Conservation (phyloP, 2,329 filamentous ascomycete genomes). For the Gnomoniopsis smithogilvyi region DNA sequence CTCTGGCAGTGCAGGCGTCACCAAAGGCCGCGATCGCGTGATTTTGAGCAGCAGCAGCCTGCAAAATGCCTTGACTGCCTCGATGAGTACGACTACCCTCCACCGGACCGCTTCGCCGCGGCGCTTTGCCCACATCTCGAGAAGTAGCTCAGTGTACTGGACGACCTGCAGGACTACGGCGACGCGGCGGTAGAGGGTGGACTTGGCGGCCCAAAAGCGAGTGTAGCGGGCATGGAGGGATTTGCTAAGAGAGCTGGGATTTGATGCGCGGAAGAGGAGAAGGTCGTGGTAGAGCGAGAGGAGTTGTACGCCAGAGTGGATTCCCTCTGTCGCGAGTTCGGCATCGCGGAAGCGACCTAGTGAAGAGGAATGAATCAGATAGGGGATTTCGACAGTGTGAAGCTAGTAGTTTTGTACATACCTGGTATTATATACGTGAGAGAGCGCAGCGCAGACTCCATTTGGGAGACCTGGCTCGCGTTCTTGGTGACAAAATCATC, state of each 20-base stretch:
- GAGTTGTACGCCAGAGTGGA: conserved; percentile 85
- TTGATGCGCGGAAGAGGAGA: conserved; percentile 61
- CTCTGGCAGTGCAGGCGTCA: conserved; percentile 82
- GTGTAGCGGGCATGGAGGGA: conserved; percentile 64
- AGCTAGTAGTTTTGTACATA: conserved; percentile 29
- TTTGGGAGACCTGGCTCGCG: conserved; percentile 86
- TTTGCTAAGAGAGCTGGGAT: conserved; percentile 46
- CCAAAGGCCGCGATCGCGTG: conserved; percentile 77
- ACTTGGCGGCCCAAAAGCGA: conserved; percentile 61
- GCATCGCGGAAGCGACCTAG: conserved; percentile 84
- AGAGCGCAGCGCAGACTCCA: conserved; percentile 88
- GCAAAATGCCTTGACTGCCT: conserved; percentile 83
- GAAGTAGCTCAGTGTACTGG: conserved; percentile 91
- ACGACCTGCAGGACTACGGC: conserved; percentile 84
- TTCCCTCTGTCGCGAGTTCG: conserved; percentile 89
- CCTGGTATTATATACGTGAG: conserved; percentile 95
- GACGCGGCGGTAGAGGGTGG: conserved; percentile 72
- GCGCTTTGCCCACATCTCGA: conserved; percentile 94
- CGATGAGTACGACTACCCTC: conserved; percentile 81
- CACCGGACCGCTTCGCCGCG: conserved; percentile 78
- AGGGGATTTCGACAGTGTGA: neutral
- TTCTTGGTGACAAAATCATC: conserved; percentile 94
- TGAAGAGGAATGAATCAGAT: neutral
- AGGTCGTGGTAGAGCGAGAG: conserved; percentile 91
- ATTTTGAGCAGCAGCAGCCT: conserved; percentile 75